Percentiles rank a stretch among this genome's conserved stretches.
These are phyloP conservation scores for Paraleonurus japonicus DNA, from an alignment of 257 asterid species.

Conservation along the genomic window DNA sequence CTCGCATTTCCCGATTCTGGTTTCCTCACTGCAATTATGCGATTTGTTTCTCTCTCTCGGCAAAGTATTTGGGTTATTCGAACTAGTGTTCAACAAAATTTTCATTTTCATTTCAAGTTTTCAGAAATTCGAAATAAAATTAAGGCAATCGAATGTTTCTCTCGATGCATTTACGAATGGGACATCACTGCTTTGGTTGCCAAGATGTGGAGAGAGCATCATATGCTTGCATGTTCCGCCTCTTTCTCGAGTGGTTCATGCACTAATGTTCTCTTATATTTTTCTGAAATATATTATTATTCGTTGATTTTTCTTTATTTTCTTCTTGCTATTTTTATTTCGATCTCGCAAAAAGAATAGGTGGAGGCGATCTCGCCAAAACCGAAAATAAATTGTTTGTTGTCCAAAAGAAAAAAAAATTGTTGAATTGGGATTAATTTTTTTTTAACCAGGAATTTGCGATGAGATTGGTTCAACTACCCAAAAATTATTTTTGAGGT, in stretches of 20 bases:
- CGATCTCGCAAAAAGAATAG: background rate
- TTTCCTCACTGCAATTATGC: background rate
- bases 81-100: background rate
- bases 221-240: slow-evolving; percentile 58
- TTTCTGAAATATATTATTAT: background rate
- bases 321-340: background rate
- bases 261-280: slow-evolving; percentile 53
- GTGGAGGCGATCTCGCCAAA: no score
- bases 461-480: no score
- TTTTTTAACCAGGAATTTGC: no score
- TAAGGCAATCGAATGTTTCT: slow-evolving; percentile 35
- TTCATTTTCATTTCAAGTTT: background rate
- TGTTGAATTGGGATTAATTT: no score
- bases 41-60: background rate
- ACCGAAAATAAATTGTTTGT: no score
- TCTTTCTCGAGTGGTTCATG: slow-evolving; percentile 35
- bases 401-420: no score
- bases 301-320: background rate
- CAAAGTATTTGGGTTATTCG: background rate
- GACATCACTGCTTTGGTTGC: slow-evolving; percentile 44
- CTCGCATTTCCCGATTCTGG: background rate
- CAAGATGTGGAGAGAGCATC: slow-evolving; percentile 42
- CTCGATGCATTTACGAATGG: slow-evolving; percentile 40
- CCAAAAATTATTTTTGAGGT: no score
- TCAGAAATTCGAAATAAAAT: background rate